Conservation (phyloP, 140 eudicot genomes). For the Eryngium alpinum region DNA sequence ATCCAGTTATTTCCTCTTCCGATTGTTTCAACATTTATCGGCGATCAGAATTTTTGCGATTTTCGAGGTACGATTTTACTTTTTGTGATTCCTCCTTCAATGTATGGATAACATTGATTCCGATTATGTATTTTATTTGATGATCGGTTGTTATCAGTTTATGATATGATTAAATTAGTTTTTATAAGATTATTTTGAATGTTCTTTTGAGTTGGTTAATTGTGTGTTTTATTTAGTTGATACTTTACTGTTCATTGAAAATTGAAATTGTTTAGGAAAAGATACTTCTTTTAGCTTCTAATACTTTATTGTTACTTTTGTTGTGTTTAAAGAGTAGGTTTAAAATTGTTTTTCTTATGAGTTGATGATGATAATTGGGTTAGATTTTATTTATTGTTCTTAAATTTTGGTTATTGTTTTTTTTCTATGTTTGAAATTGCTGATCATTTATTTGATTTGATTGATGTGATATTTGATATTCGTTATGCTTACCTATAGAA, state of each 20-base stretch:
- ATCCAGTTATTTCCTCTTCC: conserved; percentile 3
- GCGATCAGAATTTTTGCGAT: conserved; percentile 38
- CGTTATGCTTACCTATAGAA: background rate
- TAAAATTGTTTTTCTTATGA: background rate
- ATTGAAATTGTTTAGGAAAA: background rate
- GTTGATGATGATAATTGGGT: background rate
- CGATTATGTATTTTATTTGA: conserved; percentile 3
- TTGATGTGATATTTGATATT: background rate
- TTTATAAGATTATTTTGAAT: background rate
- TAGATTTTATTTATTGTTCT: background rate
- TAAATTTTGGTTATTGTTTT: background rate
- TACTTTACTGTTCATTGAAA: background rate
- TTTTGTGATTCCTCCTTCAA: background rate
- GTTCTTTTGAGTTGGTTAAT: conserved; percentile 2
- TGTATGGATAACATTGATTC: background rate
- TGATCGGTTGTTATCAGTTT: conserved; percentile 28
- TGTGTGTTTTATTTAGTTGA: conserved; percentile 3
- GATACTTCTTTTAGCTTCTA: background rate
- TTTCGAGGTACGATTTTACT: conserved; percentile 37
- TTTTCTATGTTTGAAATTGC: background rate
- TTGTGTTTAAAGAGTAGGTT: background rate
- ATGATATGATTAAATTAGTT: conserved; percentile 15
- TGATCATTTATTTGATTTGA: background rate
- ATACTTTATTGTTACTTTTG: background rate
- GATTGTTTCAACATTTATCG: conserved; percentile 29